phyloP scores from a whole-genome alignment of 108 stramenopile genomes.

The Fistulifera pelliculosa region DNA sequence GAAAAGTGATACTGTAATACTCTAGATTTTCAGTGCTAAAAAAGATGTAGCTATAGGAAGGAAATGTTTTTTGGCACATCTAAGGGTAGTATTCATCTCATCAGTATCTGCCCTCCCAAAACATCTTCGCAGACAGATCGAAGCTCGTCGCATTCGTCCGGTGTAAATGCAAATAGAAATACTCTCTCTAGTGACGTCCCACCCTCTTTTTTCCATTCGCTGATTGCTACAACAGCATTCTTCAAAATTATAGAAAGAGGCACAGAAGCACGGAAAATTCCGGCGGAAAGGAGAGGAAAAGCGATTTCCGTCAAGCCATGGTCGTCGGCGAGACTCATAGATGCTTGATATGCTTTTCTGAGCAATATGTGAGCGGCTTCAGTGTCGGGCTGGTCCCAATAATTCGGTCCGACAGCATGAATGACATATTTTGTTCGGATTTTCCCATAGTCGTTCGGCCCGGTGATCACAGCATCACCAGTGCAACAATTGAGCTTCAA shows the following conservation, averaged over 20 bases:
- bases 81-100: too few relatives aligned
- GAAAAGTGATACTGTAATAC: too few relatives aligned
- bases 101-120: too few relatives aligned
- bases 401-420: conserved; percentile 78
- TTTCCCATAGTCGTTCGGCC: conserved; percentile 38
- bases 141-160: conserved; percentile 1
- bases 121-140: too few relatives aligned
- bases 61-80: too few relatives aligned
- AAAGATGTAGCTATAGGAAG: too few relatives aligned
- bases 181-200: not conserved
- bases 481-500: conserved; percentile 23
- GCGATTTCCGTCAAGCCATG: conserved; percentile 37
- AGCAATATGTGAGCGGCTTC: conserved; percentile 28
- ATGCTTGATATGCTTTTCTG: conserved; percentile 29
- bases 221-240: not conserved
- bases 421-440: conserved; percentile 43
- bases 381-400: conserved; percentile 17
- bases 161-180: not conserved
- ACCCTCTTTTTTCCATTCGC: not conserved
- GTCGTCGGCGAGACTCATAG: conserved; percentile 23
- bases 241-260: conserved; percentile 11
- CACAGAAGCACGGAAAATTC: conserved; percentile 46
- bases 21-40: too few relatives aligned
- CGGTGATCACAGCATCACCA: conserved; percentile 53
- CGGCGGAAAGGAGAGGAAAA: conserved; percentile 58